phyloP scores from a whole-genome alignment of 129 eudicot genomes.

The Centaurea solstitialis region DNA sequence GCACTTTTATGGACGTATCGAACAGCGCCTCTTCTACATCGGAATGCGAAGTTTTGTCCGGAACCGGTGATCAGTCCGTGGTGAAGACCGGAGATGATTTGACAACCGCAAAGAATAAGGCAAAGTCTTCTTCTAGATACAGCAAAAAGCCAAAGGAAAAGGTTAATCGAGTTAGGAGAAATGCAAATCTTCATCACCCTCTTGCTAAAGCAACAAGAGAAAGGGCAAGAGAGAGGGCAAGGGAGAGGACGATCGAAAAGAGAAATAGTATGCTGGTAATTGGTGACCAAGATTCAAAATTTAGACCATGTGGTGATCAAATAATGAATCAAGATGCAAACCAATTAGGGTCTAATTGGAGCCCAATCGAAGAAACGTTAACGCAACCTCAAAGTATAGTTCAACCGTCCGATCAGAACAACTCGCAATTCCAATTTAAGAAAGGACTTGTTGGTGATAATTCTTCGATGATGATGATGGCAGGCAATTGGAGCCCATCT shows the following conservation, averaged over 20 bases:
- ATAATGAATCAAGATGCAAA: constrained; percentile 16
- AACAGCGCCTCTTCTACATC: constrained; percentile 47
- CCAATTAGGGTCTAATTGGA: constrained; percentile 35
- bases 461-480: constrained; percentile 19
- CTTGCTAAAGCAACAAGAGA: constrained; percentile 56
- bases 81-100: constrained; percentile 15
- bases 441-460: constrained; percentile 31
- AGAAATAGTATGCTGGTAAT: constrained; percentile 16
- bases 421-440: constrained; percentile 11
- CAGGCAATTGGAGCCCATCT: constrained; percentile 15
- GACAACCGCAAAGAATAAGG: constrained; percentile 5
- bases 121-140: not conserved
- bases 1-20: constrained; percentile 30
- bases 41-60: constrained; percentile 56
- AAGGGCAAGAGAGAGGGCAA: constrained; percentile 71
- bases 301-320: constrained; percentile 10
- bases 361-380: constrained; percentile 5
- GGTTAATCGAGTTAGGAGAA: constrained; percentile 25
- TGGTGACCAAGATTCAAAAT: constrained; percentile 24
- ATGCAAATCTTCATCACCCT: constrained; percentile 40
- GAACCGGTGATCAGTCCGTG: constrained; percentile 33
- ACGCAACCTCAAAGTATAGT: not conserved
- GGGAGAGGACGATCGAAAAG: constrained; percentile 65
- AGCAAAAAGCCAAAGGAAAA: constrained; percentile 29
- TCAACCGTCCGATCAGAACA: constrained; percentile 13